phyloP scores from a whole-genome alignment of 2,329 filamentous ascomycete genomes.

The Kalmusia sp. region DNA sequence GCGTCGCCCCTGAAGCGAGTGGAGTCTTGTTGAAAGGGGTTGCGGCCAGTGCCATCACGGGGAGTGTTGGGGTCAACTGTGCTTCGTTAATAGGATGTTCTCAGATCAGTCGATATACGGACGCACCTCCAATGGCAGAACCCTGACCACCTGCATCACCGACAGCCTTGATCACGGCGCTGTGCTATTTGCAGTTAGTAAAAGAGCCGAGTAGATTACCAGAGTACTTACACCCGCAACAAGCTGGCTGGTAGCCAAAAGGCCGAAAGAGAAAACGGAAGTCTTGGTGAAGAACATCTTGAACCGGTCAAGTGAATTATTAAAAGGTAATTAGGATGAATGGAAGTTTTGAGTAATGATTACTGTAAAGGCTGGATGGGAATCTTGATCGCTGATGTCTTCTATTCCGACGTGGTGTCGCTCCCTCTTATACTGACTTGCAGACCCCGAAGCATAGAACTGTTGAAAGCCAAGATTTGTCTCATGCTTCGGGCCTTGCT shows the following conservation, averaged over 20 bases:
- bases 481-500: constrained; percentile 13
- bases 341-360: constrained; percentile 39
- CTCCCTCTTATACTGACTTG: constrained; percentile 36
- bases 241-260: constrained; percentile 62
- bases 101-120: not conserved
- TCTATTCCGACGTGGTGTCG: constrained; percentile 24
- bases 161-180: constrained; percentile 64
- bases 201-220: too few relatives aligned
- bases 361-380: constrained; percentile 42
- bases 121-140: constrained; percentile 56
- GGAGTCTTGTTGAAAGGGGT: constrained; percentile 69
- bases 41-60: constrained; percentile 66
- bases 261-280: constrained; percentile 52
- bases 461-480: not conserved
- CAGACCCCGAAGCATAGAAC: not conserved
- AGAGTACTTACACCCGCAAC: constrained; percentile 54
- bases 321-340: constrained; percentile 31
- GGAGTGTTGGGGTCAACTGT: constrained; percentile 62
- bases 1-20: constrained; percentile 66
- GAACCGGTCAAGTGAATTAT: constrained; percentile 43
- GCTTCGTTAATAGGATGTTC: constrained; percentile 5
- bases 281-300: constrained; percentile 53
- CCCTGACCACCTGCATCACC: constrained; percentile 64
- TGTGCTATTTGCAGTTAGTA: constrained; percentile 49
- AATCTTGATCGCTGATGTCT: constrained; percentile 43